Evolutionary conservation across 2,329 filamentous ascomycete genomes (phyloP), one percentile per base, ranked within the genome.

Genomic region (Aspergillus ochraceoroseus): DNA sequence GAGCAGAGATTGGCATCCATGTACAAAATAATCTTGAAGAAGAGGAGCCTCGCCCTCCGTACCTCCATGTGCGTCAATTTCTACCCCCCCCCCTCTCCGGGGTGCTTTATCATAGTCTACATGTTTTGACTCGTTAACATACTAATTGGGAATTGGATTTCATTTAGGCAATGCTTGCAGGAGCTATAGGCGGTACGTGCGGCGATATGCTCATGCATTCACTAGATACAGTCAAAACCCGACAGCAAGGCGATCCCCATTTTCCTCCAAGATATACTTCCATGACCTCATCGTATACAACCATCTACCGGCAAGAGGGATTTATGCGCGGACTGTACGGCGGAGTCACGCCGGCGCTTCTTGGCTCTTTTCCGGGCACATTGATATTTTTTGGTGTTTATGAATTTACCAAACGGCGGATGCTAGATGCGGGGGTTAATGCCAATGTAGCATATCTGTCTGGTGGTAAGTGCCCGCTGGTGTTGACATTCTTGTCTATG

Each of bases 181-280:
- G 92, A 59, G 92, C 90, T 45, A 73, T 94, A 38, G 92, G 94
- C 59, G 92, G 92, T 38, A 89, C 86, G 11, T 94, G 85, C 41
- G 92, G 94, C 44, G 92, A 98, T 66, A 85, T 98, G 77, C 73
- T 98, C 52, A 98, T 98, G 92, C 92, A 98, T 70, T 96, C 90
- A 31, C 77, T 98, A 59, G 92, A 98, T 66, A 98, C 92, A 1
- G 92, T 98, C 57, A 98, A 98, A 70, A 98, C 92, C 32, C 80
- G 92, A 54, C 94, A 98, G 65, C 92, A 98, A 68, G 92, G 90
- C 58, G 92, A 96, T 59, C 89, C 90, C 30, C 84, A 92, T 62
- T 77, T 95, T 46, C 92, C 92, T 14, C 85, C 92, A 1, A 94
- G 86, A 68, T 98, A 98, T 68, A 83, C 85, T 7, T 90, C 87